Evolutionary conservation across 345 rosid species (phyloP).

Genomic region (Populus ilicifolia): DNA sequence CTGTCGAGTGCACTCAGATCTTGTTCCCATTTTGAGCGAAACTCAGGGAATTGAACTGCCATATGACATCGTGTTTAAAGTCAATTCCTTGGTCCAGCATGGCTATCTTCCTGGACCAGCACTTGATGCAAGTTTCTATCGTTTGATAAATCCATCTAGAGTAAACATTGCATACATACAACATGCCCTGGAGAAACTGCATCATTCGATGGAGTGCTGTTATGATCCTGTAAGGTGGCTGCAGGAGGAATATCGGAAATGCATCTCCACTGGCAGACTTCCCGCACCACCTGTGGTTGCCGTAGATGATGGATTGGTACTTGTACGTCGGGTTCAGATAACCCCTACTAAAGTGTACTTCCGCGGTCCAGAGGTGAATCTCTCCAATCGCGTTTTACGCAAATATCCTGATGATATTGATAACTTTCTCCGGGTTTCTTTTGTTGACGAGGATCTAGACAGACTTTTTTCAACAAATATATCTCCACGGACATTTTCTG

Average conservation of each 20-base stretch:
- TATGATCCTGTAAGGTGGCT: slow-evolving; percentile 50
- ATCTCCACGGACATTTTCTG: slow-evolving; percentile 4
- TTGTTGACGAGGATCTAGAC: slow-evolving; percentile 48
- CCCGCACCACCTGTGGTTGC: slow-evolving; percentile 28
- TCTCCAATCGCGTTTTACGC: slow-evolving; percentile 51
- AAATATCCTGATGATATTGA: slow-evolving; percentile 31
- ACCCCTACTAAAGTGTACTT: slow-evolving; percentile 51
- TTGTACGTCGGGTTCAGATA: slow-evolving; percentile 40
- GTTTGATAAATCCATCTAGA: slow-evolving; percentile 23
- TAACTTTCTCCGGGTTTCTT: slow-evolving; percentile 46
- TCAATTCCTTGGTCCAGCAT: slow-evolving; percentile 47
- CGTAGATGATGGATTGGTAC: slow-evolving; percentile 40
- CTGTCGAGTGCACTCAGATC: slow-evolving; percentile 16
- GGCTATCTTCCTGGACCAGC: slow-evolving; percentile 44
- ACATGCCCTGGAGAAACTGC: slow-evolving; percentile 38
- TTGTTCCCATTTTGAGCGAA: slow-evolving; percentile 41
- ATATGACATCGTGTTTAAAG: slow-evolving; percentile 35
- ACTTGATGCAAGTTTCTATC: slow-evolving; percentile 33
- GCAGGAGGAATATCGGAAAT: slow-evolving; percentile 13
- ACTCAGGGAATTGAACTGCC: slow-evolving; percentile 34
- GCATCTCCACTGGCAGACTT: not conserved
- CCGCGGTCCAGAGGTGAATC: slow-evolving; percentile 48
- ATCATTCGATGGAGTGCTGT: slow-evolving; percentile 33
- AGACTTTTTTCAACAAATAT: slow-evolving; percentile 29
- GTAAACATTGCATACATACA: slow-evolving; percentile 27